Evolutionary conservation across 176 grass and related monocot genomes (phyloP).

Genomic region (Hsuehochloa calcarea): DNA sequence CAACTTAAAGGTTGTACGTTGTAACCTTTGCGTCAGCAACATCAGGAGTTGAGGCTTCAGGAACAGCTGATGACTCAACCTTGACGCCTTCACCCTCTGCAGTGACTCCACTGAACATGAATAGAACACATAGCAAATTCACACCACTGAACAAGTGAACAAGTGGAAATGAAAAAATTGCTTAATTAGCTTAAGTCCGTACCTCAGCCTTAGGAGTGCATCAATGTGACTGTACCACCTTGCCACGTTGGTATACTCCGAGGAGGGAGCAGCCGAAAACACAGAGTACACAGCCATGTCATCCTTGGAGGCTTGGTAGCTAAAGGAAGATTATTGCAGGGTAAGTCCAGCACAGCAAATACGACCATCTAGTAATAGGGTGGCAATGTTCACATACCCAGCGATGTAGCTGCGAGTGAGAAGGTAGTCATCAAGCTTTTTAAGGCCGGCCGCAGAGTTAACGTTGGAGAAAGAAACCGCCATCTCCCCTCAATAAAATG

Average conservation of each 20-base stretch:
- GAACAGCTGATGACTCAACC: constrained; percentile 64
- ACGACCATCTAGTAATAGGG: background rate
- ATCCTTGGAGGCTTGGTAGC: constrained; percentile 98
- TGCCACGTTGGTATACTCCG: constrained; percentile 58
- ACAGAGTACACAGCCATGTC: constrained; percentile 72
- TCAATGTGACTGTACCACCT: constrained; percentile 95
- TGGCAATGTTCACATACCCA: constrained; percentile 41
- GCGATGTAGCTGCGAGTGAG: constrained; percentile 83
- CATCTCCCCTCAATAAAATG: constrained; percentile 51
- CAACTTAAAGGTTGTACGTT: background rate
- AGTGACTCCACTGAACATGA: constrained; percentile 52
- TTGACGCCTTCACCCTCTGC: constrained; percentile 69
- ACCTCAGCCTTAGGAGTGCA: constrained; percentile 88
- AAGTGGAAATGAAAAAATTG: background rate
- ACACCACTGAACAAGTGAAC: background rate
- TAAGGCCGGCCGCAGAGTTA: constrained; percentile 62
- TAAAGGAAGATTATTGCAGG: background rate
- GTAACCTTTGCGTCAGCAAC: constrained; percentile 54
- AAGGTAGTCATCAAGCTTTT: constrained; percentile 84
- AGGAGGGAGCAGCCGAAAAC: constrained; percentile 49
- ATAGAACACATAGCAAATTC: background rate
- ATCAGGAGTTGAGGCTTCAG: constrained; percentile 53
- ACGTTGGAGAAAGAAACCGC: constrained; percentile 62
- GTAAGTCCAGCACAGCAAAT: background rate
- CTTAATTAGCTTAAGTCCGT: background rate